These are phyloP conservation scores for Rossbeevera mucosa DNA, from an alignment of 768 basidiomycete species.

Conservation along the genomic window DNA sequence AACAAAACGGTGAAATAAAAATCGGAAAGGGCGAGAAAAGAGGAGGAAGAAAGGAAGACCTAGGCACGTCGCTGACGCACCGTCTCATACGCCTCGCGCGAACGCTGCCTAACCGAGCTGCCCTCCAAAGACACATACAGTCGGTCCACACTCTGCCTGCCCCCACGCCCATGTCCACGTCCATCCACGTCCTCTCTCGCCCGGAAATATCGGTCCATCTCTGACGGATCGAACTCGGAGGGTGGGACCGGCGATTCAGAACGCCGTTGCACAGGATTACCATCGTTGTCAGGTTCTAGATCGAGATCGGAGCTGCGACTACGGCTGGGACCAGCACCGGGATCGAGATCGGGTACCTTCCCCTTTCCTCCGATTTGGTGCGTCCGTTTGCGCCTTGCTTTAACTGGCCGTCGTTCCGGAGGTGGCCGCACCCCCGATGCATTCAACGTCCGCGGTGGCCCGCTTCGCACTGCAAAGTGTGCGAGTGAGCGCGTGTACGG, in stretches of 20 bases:
- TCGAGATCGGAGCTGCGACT: background rate
- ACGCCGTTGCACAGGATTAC: conserved; percentile 20
- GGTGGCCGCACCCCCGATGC: conserved; percentile 32
- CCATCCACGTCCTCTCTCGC: conserved; percentile 10
- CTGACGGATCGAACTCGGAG: conserved; percentile 63
- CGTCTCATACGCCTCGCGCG: background rate
- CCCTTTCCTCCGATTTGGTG: conserved; percentile 49
- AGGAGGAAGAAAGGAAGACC: background rate
- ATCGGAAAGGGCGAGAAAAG: background rate
- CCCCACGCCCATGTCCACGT: background rate
- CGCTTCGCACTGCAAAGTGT: conserved; percentile 90
- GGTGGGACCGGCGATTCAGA: conserved; percentile 31
- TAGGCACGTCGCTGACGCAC: background rate
- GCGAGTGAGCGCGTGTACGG: conserved; percentile 89
- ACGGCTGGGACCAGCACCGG: background rate
- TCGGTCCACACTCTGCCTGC: background rate
- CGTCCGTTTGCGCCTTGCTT: conserved; percentile 73
- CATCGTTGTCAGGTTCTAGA: background rate
- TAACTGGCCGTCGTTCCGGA: conserved; percentile 52
- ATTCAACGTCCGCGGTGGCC: conserved; percentile 54
- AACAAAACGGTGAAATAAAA: background rate
- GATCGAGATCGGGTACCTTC: background rate
- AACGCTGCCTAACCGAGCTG: background rate
- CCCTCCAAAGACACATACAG: background rate
- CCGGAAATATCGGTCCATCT: conserved; percentile 75